Evolutionary conservation across 2,329 filamentous ascomycete species (phyloP).

Genomic region (Fusarium illudens): DNA sequence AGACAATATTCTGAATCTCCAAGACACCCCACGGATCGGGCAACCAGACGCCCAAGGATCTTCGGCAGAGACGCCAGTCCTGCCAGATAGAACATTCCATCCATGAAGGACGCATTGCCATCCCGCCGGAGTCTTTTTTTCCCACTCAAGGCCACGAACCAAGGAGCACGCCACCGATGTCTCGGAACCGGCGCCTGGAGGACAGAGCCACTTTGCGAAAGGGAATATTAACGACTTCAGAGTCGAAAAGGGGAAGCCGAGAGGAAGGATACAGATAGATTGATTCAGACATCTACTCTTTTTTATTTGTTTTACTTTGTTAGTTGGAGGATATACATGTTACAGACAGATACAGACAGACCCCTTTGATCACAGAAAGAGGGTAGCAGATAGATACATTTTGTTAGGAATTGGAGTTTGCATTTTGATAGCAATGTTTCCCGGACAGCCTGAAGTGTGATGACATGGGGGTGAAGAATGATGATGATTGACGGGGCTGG

Average conservation of each 20-base stretch:
- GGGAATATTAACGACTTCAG: slow-evolving; percentile 20
- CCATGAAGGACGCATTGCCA: slow-evolving; percentile 27
- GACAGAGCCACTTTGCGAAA: slow-evolving; percentile 15
- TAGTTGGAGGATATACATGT: slow-evolving; percentile 29
- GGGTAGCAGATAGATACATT: slow-evolving; percentile 42
- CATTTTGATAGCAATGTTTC: slow-evolving; percentile 12
- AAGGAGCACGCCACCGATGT: slow-evolving; percentile 28
- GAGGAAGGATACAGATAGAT: slow-evolving; percentile 15
- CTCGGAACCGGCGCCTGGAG: slow-evolving; percentile 18
- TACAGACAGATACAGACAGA: slow-evolving; percentile 29
- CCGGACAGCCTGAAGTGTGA: neutral
- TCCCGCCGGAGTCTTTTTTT: slow-evolving; percentile 30
- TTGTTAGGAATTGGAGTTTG: slow-evolving; percentile 28
- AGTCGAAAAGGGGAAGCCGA: slow-evolving; percentile 27
- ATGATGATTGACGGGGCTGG: neutral
- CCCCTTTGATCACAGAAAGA: slow-evolving; percentile 37
- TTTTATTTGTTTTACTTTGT: slow-evolving; percentile 12
- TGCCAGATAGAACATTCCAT: slow-evolving; percentile 20
- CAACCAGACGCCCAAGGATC: slow-evolving; percentile 30
- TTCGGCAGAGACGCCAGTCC: slow-evolving; percentile 30
- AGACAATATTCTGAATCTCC: slow-evolving; percentile 38
- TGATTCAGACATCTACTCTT: slow-evolving; percentile 4
- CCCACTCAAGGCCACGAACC: slow-evolving; percentile 20
- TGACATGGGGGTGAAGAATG: neutral
- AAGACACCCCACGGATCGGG: slow-evolving; percentile 25